Base-by-base conservation (phyloP, 2,329 filamentous ascomycete genomes). In the Penicillium sp. region DNA sequence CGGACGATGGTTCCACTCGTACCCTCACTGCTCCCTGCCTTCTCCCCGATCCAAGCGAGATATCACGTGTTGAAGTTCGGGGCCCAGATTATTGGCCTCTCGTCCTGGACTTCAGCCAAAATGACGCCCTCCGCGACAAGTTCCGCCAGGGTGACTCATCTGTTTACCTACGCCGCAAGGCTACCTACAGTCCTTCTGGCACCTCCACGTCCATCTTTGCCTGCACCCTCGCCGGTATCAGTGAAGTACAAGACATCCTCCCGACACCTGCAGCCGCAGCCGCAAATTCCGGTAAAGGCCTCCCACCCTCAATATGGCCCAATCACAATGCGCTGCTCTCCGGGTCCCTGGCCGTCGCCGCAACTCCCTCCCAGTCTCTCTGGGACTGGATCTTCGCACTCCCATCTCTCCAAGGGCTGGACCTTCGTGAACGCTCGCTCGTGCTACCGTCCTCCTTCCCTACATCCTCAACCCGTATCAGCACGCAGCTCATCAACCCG, bases 321-420 rank as follows among this genome's bases (percentile, higher is more conserved):
- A 71, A 65, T 37, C 61, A 69, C 38, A 59, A 64, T 14, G 59
- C 68, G 2, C 54, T 72, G 11, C 63, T 72, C 25, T 60, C 68
- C 43, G 61, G 56, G 53, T 65, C 58, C 41, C 39, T 58, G 39
- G 58, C 50, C 55, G 73, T 64, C 69, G 62, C 66, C 35, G 69
- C 71, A 38, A 61, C 73, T 45, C 72, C 73, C 1, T 70, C 69
- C 4, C 73, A 73, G 50, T 76, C 79, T 41, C 75, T 90, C 0
- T 85, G 94, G 69, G 86, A 89, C 62, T 94, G 91, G 89, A 72
- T 96, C 1, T 91, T 96, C 71, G 76, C 81, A 1, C 82, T 92
- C 0, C 80, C 83, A 0, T 64, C 83, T 59, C 70, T 90, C 79
- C 59, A 73, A 67, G 70, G 76, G 65, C 63, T 85, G 81, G 73